A percentile compares a stretch with the other conserved stretches of the same genome.
phyloP scores from a whole-genome alignment of 129 eudicot species.

The Chrysanthemum makinoi region DNA sequence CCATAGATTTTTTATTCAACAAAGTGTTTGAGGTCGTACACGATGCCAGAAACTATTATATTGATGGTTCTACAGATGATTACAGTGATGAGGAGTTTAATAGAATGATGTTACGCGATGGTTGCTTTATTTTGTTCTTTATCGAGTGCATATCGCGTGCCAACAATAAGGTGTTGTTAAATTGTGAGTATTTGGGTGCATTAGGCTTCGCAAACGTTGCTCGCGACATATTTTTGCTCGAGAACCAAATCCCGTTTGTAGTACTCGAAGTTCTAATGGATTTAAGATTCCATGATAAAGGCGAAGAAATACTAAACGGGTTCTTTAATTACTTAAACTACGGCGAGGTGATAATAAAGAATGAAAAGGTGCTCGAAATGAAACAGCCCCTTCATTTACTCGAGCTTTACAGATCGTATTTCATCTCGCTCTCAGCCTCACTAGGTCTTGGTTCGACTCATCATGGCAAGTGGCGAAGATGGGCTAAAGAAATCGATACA shows the following conservation, averaged over 20 bases:
- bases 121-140: slow-evolving; percentile 35
- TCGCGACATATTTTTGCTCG: slow-evolving; percentile 41
- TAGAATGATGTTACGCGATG: slow-evolving; percentile 37
- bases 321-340: slow-evolving; percentile 38
- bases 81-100: slow-evolving; percentile 32
- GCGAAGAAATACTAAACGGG: slow-evolving; percentile 18
- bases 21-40: slow-evolving; percentile 28
- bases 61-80: slow-evolving; percentile 21
- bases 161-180: slow-evolving; percentile 2
- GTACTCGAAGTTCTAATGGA: slow-evolving; percentile 31
- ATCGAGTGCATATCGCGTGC: slow-evolving; percentile 24
- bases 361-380: slow-evolving; percentile 23
- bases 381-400: slow-evolving; percentile 38
- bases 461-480: not conserved
- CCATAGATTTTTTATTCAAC: not conserved
- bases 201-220: slow-evolving; percentile 34
- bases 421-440: slow-evolving; percentile 24
- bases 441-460: not conserved
- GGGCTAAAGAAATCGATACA: not conserved
- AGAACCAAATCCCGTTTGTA: slow-evolving; percentile 42
- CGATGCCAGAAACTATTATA: slow-evolving; percentile 25
- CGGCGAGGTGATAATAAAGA: slow-evolving; percentile 17
- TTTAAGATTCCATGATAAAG: slow-evolving; percentile 22
- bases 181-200: slow-evolving; percentile 36
- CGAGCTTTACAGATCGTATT: slow-evolving; percentile 38